Evolutionary conservation across 208 protist species (phyloP).

Genomic region (Trypanosoma platydactyli): DNA sequence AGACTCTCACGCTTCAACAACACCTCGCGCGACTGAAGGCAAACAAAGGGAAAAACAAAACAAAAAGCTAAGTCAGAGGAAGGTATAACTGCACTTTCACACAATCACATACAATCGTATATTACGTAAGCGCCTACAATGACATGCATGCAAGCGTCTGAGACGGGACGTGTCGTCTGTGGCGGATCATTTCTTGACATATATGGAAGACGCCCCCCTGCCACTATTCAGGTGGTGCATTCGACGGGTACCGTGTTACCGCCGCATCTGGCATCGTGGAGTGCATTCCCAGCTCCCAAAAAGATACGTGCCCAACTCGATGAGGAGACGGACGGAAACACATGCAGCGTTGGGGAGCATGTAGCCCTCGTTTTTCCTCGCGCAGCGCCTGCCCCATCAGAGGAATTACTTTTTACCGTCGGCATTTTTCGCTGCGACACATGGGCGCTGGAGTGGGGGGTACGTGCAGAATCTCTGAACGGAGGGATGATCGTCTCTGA

Average conservation of each 20-base stretch:
- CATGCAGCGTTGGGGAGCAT: conserved; percentile 38
- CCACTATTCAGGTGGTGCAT: conserved; percentile 11
- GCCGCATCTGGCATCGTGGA: conserved; percentile 23
- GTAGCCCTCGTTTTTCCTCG: conserved; percentile 43
- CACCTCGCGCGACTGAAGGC: too few relatives aligned
- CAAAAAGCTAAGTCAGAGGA: too few relatives aligned
- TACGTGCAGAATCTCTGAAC: conserved; percentile 16
- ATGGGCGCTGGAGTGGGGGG: conserved; percentile 74
- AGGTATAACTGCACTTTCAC: too few relatives aligned
- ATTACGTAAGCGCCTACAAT: background rate
- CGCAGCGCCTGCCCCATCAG: background rate
- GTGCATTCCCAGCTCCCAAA: conserved; percentile 12
- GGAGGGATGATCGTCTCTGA: conserved; percentile 1
- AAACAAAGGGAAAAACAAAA: conserved; percentile 5
- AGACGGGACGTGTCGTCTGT: conserved; percentile 21
- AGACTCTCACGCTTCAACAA: background rate
- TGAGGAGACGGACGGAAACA: background rate
- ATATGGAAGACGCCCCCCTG: conserved; percentile 20
- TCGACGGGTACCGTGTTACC: background rate
- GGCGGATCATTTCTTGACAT: conserved; percentile 27
- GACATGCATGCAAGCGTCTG: conserved; percentile 9
- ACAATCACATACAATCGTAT: too few relatives aligned
- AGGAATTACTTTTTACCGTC: conserved; percentile 43
- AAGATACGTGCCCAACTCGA: background rate
- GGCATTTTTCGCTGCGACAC: conserved; percentile 79